Evolutionary conservation across 75 land plant genomes (phyloP).

Genomic region (Picea glauca): DNA sequence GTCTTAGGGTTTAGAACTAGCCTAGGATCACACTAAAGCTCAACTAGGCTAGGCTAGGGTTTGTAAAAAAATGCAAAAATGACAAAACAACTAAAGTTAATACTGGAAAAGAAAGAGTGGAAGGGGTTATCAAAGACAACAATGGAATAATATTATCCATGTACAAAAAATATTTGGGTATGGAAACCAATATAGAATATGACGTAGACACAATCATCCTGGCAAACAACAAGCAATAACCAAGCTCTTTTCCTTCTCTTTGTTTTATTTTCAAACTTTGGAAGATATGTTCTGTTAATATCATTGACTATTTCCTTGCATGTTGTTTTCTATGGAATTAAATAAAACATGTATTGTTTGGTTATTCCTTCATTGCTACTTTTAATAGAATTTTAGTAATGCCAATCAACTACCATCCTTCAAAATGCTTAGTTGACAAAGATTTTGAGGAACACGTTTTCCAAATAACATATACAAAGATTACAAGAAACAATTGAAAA

Average conservation of each 20-base stretch:
- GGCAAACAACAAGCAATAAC: slow-evolving; percentile 1
- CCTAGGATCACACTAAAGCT: too few relatives aligned
- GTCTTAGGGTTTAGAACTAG: too few relatives aligned
- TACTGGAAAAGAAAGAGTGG: too few relatives aligned
- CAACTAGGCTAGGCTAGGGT: too few relatives aligned
- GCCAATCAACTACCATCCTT: slow-evolving; percentile 11
- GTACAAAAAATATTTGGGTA: too few relatives aligned
- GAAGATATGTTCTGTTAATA: not conserved
- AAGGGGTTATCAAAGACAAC: too few relatives aligned
- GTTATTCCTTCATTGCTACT: slow-evolving; percentile 21
- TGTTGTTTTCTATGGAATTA: slow-evolving; percentile 25
- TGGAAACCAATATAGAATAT: not conserved
- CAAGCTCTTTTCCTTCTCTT: not conserved
- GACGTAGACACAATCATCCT: not conserved
- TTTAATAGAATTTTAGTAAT: slow-evolving; percentile 15
- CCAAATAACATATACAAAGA: slow-evolving; percentile 11
- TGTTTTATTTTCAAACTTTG: not conserved
- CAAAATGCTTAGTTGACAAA: not conserved
- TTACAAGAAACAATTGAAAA: slow-evolving; percentile 14
- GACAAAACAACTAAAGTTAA: too few relatives aligned
- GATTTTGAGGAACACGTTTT: not conserved
- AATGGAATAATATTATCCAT: too few relatives aligned
- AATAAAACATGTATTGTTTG: slow-evolving; percentile 21
- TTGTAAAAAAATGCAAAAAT: too few relatives aligned
- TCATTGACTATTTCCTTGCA: slow-evolving; percentile 3